Evolutionary conservation across 73 alveolate genomes (phyloP).

Genomic region (Urostyla sp.): DNA sequence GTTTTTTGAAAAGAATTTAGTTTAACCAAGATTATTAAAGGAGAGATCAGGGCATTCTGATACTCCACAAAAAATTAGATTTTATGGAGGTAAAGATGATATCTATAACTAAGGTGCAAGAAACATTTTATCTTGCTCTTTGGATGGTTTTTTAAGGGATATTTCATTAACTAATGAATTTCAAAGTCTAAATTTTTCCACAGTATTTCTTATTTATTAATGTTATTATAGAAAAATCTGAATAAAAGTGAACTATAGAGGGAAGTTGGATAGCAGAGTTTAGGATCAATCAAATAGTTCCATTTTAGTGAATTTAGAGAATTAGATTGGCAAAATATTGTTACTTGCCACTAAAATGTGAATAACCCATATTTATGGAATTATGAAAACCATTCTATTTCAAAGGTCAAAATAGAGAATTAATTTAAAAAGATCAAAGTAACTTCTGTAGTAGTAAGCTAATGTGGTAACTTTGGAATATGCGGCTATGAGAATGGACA

Average conservation of each 20-base stretch:
- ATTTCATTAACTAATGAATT: conserved; percentile 87
- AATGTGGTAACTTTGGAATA: conserved; percentile 93
- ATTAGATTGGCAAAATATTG: conserved; percentile 92
- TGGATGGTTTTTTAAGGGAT: conserved; percentile 81
- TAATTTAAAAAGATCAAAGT: conserved; percentile 60
- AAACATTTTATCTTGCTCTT: conserved; percentile 81
- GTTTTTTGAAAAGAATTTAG: conserved; percentile 79
- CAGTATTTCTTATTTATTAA: conserved; percentile 25
- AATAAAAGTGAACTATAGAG: conserved; percentile 61
- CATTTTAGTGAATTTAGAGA: conserved; percentile 87
- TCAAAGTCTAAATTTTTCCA: conserved; percentile 73
- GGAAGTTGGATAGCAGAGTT: conserved; percentile 47
- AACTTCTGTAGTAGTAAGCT: conserved; percentile 75
- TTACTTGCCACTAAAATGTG: conserved; percentile 75
- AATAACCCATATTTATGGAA: conserved; percentile 74
- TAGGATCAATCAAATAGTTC: conserved; percentile 62
- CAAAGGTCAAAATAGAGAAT: conserved; percentile 75
- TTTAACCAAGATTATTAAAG: conserved; percentile 82
- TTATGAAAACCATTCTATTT: conserved; percentile 71
- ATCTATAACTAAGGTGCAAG: conserved; percentile 59
- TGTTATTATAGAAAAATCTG: conserved; percentile 70
- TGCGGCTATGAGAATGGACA: conserved; percentile 84
- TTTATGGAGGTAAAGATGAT: conserved; percentile 88
- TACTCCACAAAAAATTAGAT: conserved; percentile 80
- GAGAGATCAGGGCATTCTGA: conserved; percentile 86